A percentile compares a stretch with the other conserved stretches of the same genome.
phyloP scores from a whole-genome alignment of 768 basidiomycete species.

The Myochromella boudieri region DNA sequence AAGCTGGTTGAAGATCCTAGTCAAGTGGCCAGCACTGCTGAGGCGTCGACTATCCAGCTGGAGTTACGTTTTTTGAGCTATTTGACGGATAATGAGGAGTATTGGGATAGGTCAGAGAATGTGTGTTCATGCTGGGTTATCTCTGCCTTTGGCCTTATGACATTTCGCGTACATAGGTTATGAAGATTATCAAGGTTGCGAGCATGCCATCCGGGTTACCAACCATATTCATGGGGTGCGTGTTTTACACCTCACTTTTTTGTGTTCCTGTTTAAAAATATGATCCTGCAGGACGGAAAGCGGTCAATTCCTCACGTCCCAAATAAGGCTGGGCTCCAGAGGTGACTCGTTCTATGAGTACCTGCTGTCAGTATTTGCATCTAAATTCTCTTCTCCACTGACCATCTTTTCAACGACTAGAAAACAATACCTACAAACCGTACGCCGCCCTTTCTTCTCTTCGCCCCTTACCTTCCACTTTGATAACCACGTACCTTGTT shows the following conservation, averaged over 20 bases:
- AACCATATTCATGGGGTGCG: constrained; percentile 82
- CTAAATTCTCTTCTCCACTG: neutral
- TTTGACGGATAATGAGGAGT: constrained; percentile 73
- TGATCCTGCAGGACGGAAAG: constrained; percentile 31
- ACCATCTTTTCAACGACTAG: constrained; percentile 24
- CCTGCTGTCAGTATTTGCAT: constrained; percentile 70
- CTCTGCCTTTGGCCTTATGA: neutral
- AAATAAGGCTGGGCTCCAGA: constrained; percentile 89
- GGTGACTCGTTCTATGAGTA: constrained; percentile 97
- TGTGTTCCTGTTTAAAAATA: neutral
- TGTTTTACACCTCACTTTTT: neutral
- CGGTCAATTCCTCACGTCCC: constrained; percentile 55
- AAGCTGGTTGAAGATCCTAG: constrained; percentile 62
- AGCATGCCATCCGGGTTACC: constrained; percentile 68
- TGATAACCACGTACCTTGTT: neutral
- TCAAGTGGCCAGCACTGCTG: constrained; percentile 77
- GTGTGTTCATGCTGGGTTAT: constrained; percentile 31
- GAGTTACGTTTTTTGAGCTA: constrained; percentile 85
- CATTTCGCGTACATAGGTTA: constrained; percentile 37
- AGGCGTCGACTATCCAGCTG: constrained; percentile 84
- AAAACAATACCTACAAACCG: constrained; percentile 87
- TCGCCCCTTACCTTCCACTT: neutral
- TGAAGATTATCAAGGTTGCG: constrained; percentile 66
- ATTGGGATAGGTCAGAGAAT: constrained; percentile 83
- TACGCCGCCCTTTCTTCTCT: constrained; percentile 21